A percentile compares a stretch with the other conserved stretches of the same genome.
phyloP scores from a whole-genome alignment of 1,284 basidiomycete genomes.

The Ceratorhiza oryzae-sativae region DNA sequence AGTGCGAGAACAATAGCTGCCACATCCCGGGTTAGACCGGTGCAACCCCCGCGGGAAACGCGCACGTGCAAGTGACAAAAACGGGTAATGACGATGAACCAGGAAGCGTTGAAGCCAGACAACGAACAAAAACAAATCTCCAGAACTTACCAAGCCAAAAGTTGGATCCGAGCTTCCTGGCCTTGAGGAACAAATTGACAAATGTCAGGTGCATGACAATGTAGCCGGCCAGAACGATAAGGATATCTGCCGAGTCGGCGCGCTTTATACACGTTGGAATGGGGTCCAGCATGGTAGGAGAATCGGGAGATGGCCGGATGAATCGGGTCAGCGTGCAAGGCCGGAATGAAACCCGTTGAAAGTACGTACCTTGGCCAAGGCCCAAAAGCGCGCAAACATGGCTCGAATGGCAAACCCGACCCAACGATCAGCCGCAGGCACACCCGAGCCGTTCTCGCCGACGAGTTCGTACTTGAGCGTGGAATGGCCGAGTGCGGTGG shows the following conservation, averaged over 20 bases:
- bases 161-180: slow-evolving; percentile 84
- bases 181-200: slow-evolving; percentile 86
- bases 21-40: slow-evolving; percentile 27
- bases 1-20: slow-evolving; percentile 22
- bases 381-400: slow-evolving; percentile 83
- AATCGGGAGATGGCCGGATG: slow-evolving; percentile 18
- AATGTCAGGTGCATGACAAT: slow-evolving; percentile 96
- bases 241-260: slow-evolving; percentile 95
- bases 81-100: background rate
- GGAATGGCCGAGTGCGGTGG: background rate
- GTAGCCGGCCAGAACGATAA: slow-evolving; percentile 95
- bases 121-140: slow-evolving; percentile 28
- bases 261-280: slow-evolving; percentile 59
- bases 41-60: background rate
- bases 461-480: slow-evolving; percentile 52
- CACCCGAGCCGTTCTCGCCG: slow-evolving; percentile 31
- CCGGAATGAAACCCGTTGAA: slow-evolving; percentile 46
- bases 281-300: background rate
- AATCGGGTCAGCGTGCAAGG: background rate
- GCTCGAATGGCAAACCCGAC: slow-evolving; percentile 85
- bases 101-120: slow-evolving; percentile 17
- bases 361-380: slow-evolving; percentile 72
- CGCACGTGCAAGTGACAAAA: slow-evolving; percentile 18
- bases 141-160: slow-evolving; percentile 74
- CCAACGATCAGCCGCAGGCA: slow-evolving; percentile 57